Evolutionary conservation across 2,329 filamentous ascomycete species (phyloP).

Genomic region (Knufia petricola): DNA sequence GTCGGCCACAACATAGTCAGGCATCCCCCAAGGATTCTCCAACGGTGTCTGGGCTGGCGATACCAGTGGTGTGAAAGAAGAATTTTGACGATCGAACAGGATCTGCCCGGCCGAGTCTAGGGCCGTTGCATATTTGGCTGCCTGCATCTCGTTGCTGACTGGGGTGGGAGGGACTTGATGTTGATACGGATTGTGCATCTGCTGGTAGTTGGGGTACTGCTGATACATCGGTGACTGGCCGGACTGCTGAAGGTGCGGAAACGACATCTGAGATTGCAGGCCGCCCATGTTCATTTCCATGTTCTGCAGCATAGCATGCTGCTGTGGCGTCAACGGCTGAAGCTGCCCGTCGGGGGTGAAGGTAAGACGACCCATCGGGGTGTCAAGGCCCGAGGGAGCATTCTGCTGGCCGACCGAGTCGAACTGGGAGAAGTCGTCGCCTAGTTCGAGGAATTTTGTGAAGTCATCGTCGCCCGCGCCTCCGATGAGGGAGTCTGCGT

Average conservation of each 20-base stretch:
- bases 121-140: conserved; percentile 32
- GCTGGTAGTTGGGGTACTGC: conserved; percentile 24
- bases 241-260: conserved; percentile 20
- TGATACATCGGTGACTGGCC: conserved; percentile 15
- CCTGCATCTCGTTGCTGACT: conserved; percentile 40
- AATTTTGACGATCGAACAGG: conserved; percentile 39
- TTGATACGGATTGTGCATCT: conserved; percentile 21
- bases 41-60: conserved; percentile 43
- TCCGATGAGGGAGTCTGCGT: conserved; percentile 31
- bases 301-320: conserved; percentile 6
- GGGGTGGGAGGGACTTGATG: conserved; percentile 36
- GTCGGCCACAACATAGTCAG: conserved; percentile 39
- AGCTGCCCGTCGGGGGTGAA: conserved; percentile 15
- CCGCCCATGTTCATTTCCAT: conserved; percentile 24
- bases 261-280: conserved; percentile 23
- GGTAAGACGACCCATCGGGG: conserved; percentile 31
- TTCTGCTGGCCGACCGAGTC: conserved; percentile 26
- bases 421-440: conserved; percentile 35
- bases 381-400: conserved; percentile 29
- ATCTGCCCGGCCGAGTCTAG: conserved; percentile 32
- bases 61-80: conserved; percentile 40
- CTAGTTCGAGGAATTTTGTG: conserved; percentile 41
- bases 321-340: conserved; percentile 3
- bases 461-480: conserved; percentile 38
- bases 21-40: conserved; percentile 37